Evolutionary conservation across 768 basidiomycete genomes (phyloP).

Genomic region (Pleurotus tuber-regium): DNA sequence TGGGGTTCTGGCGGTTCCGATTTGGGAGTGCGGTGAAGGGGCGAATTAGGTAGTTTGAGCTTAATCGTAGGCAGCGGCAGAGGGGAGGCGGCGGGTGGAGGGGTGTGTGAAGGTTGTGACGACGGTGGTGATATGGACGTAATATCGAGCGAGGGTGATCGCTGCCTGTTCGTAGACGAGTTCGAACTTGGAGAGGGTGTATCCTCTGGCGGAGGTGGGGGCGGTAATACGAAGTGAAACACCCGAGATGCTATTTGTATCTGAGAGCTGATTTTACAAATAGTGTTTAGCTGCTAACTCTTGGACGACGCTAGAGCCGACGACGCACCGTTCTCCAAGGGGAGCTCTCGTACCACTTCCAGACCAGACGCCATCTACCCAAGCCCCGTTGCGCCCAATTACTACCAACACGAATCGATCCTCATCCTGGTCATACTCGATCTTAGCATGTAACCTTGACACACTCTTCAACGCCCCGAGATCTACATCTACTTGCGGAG

Average conservation of each 20-base stretch:
- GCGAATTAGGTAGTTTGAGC: slow-evolving; percentile 35
- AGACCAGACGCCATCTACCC: slow-evolving; percentile 97
- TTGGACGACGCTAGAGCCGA: slow-evolving; percentile 11
- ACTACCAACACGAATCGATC: slow-evolving; percentile 89
- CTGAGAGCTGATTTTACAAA: slow-evolving; percentile 60
- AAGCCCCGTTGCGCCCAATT: slow-evolving; percentile 94
- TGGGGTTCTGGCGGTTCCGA: slow-evolving; percentile 41
- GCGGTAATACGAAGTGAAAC: slow-evolving; percentile 95
- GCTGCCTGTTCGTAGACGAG: slow-evolving; percentile 61
- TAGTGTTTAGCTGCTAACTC: slow-evolving; percentile 14
- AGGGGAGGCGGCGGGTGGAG: slow-evolving; percentile 59
- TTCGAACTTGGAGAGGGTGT: slow-evolving; percentile 79
- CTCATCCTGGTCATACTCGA: slow-evolving; percentile 89
- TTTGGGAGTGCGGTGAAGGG: slow-evolving; percentile 38
- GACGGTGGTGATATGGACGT: slow-evolving; percentile 82
- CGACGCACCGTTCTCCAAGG: slow-evolving; percentile 73
- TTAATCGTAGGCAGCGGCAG: slow-evolving; percentile 40
- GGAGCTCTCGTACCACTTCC: slow-evolving; percentile 86
- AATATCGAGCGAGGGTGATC: slow-evolving; percentile 82
- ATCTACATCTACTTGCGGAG: slow-evolving; percentile 76
- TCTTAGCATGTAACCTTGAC: slow-evolving; percentile 93
- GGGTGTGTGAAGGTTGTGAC: slow-evolving; percentile 74
- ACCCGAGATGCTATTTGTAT: slow-evolving; percentile 97
- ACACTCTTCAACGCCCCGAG: slow-evolving; percentile 96
- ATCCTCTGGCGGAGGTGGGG: slow-evolving; percentile 76